A percentile compares a stretch with the other conserved stretches of the same genome.
phyloP scores from a whole-genome alignment of 805 yeast genomes.

The Saccharomycopsis sp. region DNA sequence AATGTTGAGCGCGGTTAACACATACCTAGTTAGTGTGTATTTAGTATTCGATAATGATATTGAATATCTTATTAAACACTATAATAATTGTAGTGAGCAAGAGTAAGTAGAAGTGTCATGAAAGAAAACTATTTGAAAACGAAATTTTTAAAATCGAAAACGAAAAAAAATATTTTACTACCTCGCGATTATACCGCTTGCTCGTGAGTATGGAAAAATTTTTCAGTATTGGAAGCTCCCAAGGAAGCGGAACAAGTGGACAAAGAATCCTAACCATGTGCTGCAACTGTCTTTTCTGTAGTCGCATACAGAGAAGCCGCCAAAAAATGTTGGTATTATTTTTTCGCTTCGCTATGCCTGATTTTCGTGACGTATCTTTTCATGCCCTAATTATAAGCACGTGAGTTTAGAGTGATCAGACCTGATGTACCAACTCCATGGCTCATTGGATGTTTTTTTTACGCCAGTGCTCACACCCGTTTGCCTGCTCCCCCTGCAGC shows the following conservation, averaged over 20 bases:
- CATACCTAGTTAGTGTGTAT: slow-evolving; percentile 2
- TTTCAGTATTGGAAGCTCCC: not conserved
- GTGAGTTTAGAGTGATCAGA: not conserved
- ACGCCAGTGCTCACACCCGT: not conserved
- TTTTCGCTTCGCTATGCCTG: no score
- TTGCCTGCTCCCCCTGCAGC: not conserved
- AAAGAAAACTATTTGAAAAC: not conserved
- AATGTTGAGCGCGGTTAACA: no score
- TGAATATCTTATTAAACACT: not conserved
- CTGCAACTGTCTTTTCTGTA: not conserved
- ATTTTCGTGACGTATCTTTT: no score
- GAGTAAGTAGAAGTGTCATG: not conserved
- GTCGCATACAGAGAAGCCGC: not conserved
- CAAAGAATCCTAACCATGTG: not conserved
- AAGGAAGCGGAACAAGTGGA: not conserved
- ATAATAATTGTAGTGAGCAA: not conserved
- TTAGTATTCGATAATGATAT: slow-evolving; percentile 1
- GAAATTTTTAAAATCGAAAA: no score
- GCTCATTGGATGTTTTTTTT: not conserved
- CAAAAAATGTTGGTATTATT: no score
- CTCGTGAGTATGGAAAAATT: not conserved
- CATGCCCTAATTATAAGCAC: not conserved
- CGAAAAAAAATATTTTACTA: no score
- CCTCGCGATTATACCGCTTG: not conserved
- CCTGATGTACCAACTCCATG: not conserved